Conservation (phyloP, 2,329 filamentous ascomycete genomes). For the Gaeumannomyces sp. region DNA sequence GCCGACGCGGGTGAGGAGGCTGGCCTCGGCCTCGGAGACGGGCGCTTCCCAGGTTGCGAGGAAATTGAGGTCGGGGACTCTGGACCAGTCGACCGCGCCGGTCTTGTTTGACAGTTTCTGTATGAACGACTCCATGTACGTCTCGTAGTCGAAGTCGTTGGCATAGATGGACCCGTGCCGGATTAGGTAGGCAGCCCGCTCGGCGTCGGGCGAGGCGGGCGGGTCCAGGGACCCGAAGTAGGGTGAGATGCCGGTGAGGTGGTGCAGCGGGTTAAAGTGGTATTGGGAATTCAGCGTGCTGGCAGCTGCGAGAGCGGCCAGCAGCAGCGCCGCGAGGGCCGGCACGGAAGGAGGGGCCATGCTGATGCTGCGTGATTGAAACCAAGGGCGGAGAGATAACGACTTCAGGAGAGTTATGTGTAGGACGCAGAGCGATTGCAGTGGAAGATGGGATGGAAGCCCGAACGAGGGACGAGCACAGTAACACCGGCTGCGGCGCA, state of each 20-base stretch:
- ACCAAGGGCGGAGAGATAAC: neutral
- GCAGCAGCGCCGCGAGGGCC: neutral
- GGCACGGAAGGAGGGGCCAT: neutral
- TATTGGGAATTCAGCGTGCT: slow-evolving; percentile 37
- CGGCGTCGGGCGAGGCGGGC: slow-evolving; percentile 33
- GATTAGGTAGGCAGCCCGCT: slow-evolving; percentile 47
- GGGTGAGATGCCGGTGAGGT: slow-evolving; percentile 49
- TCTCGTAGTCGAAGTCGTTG: slow-evolving; percentile 53
- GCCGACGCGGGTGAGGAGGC: slow-evolving; percentile 56
- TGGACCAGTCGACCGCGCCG: slow-evolving; percentile 43
- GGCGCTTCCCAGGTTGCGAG: slow-evolving; percentile 51
- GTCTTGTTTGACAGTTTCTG: slow-evolving; percentile 54
- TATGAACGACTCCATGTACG: slow-evolving; percentile 50
- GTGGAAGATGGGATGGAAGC: neutral
- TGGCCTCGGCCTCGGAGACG: slow-evolving; percentile 48
- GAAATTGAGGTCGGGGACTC: slow-evolving; percentile 49
- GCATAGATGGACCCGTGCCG: slow-evolving; percentile 56
- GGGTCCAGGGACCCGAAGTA: slow-evolving; percentile 52
- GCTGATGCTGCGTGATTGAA: neutral
- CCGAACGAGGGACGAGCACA: too few species aligned
- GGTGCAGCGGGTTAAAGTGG: slow-evolving; percentile 46
- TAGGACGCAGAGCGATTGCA: neutral
- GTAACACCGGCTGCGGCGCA: too few species aligned
- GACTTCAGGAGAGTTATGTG: neutral
- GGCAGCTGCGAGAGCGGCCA: slow-evolving; percentile 7